Evolutionary conservation across 257 asterid genomes (phyloP).

Genomic region (Solanum lignicaule): DNA sequence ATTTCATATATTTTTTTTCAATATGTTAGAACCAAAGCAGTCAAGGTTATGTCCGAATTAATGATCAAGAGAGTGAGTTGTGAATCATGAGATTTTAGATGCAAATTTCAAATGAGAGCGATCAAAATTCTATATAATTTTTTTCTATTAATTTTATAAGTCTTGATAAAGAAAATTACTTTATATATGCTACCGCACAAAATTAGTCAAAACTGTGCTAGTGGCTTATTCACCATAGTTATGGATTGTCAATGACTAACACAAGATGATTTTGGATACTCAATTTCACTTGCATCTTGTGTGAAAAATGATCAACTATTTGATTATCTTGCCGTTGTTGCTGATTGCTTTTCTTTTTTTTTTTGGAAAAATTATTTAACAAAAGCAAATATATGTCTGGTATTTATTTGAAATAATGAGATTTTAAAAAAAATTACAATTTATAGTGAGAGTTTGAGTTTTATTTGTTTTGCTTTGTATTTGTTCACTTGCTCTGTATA

Average conservation of each 20-base stretch:
- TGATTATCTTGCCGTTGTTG: background rate
- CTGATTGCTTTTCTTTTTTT: background rate
- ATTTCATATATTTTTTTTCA: background rate
- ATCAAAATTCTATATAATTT: background rate
- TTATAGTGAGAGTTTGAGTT: background rate
- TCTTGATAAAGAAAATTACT: background rate
- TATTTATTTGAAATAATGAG: background rate
- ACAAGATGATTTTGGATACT: background rate
- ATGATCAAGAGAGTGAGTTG: background rate
- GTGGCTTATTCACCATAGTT: background rate
- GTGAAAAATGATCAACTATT: background rate
- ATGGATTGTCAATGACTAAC: background rate
- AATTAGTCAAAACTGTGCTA: too few relatives aligned
- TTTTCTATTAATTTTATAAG: background rate
- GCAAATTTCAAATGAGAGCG: background rate
- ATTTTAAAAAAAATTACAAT: rapidly evolving
- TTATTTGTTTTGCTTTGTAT: background rate
- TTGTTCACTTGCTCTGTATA: background rate
- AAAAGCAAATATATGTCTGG: background rate
- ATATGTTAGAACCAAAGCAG: background rate
- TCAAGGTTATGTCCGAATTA: background rate
- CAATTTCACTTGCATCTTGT: background rate
- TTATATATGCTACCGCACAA: background rate
- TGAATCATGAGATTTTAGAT: background rate
- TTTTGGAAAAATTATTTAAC: background rate